phyloP scores from a whole-genome alignment of 176 grass and related monocot genomes.

The Carex kokanica region DNA sequence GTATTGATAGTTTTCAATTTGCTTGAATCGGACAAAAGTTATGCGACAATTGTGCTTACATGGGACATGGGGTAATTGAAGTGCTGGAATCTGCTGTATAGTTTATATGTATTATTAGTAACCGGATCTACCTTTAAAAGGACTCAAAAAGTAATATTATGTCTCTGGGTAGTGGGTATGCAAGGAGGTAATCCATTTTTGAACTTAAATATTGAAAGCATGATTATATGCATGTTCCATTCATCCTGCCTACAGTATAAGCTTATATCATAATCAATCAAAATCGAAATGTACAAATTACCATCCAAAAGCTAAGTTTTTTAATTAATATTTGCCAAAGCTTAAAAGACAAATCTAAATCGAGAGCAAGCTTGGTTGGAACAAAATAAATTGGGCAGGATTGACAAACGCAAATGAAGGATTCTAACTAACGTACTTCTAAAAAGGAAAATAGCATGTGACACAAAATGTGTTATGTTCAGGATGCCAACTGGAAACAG shows the following conservation, averaged over 20 bases:
- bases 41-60: neutral
- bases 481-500: too few species aligned
- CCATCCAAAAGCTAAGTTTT: neutral
- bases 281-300: neutral
- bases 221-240: neutral
- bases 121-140: too few species aligned
- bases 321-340: neutral
- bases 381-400: neutral
- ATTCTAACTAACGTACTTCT: too few species aligned
- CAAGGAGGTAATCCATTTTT: neutral
- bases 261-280: constrained; percentile 1
- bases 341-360: neutral
- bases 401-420: neutral
- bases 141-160: too few species aligned
- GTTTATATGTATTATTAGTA: neutral
- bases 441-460: too few species aligned
- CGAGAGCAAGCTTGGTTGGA: neutral
- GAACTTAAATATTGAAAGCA: neutral
- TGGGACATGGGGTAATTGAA: neutral
- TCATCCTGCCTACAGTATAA: neutral
- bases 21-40: neutral
- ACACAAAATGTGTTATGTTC: too few species aligned
- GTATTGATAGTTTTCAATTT: neutral
- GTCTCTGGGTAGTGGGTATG: neutral
- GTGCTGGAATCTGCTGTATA: neutral